Evolutionary conservation across 75 land plant genomes (phyloP).

Genomic region (Selaginella moellendorffii): DNA sequence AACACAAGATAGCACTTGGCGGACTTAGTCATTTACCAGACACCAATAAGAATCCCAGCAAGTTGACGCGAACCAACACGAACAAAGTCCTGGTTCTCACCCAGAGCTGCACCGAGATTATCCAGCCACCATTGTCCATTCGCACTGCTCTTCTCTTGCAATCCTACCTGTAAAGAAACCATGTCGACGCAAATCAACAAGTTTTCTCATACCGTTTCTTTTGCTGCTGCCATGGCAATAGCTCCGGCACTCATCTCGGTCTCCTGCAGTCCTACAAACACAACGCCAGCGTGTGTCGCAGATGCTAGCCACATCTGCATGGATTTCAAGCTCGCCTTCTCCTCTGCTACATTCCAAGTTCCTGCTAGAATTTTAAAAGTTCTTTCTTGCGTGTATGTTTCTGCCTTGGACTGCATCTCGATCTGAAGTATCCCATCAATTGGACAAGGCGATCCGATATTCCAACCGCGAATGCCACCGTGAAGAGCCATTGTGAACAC

Average conservation of each 20-base stretch:
- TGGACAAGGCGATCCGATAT: constrained; percentile 54
- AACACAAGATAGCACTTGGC: neutral
- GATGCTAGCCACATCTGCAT: constrained; percentile 63
- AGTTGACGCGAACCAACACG: constrained; percentile 79
- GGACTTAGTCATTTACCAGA: constrained; percentile 71
- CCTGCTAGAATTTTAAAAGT: constrained; percentile 48
- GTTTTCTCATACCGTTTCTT: constrained; percentile 67
- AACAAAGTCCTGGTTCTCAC: constrained; percentile 46
- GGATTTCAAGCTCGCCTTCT: constrained; percentile 57
- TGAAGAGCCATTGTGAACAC: constrained; percentile 59
- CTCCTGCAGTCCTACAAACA: constrained; percentile 87
- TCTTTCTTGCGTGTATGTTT: constrained; percentile 34
- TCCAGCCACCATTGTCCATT: constrained; percentile 95
- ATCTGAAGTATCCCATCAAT: constrained; percentile 39
- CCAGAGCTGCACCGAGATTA: constrained; percentile 47
- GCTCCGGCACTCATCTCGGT: constrained; percentile 97
- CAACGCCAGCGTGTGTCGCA: constrained; percentile 42
- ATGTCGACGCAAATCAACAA: neutral
- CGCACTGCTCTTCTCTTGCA: constrained; percentile 55
- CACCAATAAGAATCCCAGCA: constrained; percentile 77
- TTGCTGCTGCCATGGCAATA: constrained; percentile 90
- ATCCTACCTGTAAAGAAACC: constrained; percentile 49
- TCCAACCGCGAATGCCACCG: constrained; percentile 92
- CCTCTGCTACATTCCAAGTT: constrained; percentile 95
- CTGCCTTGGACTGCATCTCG: constrained; percentile 39